Evolutionary conservation across 495 filamentous ascomycete species (phyloP), one percentile per base, ranked within the genome.

Genomic region (Penicillium paxilli): DNA sequence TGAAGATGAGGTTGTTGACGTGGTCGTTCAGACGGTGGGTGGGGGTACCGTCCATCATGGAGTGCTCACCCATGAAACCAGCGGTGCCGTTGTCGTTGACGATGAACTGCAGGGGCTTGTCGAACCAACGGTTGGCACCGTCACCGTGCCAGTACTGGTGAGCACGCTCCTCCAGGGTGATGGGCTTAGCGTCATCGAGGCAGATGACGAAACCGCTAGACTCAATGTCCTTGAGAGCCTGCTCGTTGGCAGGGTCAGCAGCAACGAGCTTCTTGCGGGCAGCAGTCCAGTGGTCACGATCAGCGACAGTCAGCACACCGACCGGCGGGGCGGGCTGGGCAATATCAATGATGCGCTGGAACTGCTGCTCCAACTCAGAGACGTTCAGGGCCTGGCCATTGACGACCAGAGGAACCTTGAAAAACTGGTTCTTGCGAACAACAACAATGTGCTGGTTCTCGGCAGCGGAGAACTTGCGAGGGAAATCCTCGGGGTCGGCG

Each of bases 31-130:
- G 83, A 3, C 95, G 85, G 72, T 98, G 92, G 11, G 95, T 99
- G 2, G 95, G 91, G 23, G 93, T 99, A 51, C 95, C 95, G 69
- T 99, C 95, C 95, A 99, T 99, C 95, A 99, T 98, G 73, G 87
- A 92, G 80, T 99, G 95, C 79, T 99, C 95, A 65, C 95, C 95
- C 78, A 89, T 91, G 81, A 99, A 99, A 54, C 95, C 95, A 21
- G 95, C 89, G 14, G 94, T 95, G 59, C 92, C 95, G 73, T 99
- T 99, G 64, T 98, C 92, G 73, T 96, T 97, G 74, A 99, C 67
- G 65, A 99, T 93, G 73, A 99, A 98, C 77, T 99, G 91, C 49
- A 96, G 77, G 19, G 95, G 95, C 80, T 98, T 98, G 80, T 99
- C 95, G 68, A 89, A 98, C 91, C 92, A 99, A 49, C 95, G 87